Evolutionary conservation across 2,329 filamentous ascomycete genomes (phyloP).

Genomic region (Sporothrix sp.): DNA sequence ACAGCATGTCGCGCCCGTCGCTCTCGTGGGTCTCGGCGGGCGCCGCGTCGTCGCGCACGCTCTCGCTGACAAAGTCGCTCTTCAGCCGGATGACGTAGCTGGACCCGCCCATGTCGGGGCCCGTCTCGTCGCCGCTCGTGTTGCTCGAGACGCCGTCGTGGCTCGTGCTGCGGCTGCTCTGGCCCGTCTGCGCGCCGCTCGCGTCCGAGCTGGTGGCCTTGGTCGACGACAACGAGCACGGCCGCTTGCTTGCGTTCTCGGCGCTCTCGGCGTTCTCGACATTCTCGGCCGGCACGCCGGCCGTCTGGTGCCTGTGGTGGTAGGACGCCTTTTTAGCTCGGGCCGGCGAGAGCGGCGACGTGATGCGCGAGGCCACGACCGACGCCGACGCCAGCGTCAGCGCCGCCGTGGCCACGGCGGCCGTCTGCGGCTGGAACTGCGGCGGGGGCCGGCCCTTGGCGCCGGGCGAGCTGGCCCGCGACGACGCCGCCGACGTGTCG

Average conservation of each 20-base stretch:
- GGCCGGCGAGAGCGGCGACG: slow-evolving; percentile 6
- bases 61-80: slow-evolving; percentile 71
- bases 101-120: slow-evolving; percentile 48
- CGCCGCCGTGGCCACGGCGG: slow-evolving; percentile 15
- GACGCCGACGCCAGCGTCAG: neutral
- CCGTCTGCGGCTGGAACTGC: slow-evolving; percentile 1
- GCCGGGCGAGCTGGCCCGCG: slow-evolving; percentile 37
- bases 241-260: neutral
- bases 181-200: slow-evolving; percentile 21
- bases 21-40: slow-evolving; percentile 3
- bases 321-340: neutral
- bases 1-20: neutral
- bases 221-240: neutral
- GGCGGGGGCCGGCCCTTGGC: slow-evolving; percentile 27
- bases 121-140: slow-evolving; percentile 48
- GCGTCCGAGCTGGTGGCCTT: slow-evolving; percentile 23
- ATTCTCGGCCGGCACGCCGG: no score
- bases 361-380: neutral
- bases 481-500: slow-evolving; percentile 37
- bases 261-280: no score
- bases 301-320: neutral
- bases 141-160: slow-evolving; percentile 48
- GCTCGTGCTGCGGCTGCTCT: slow-evolving; percentile 49
- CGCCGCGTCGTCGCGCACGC: slow-evolving; percentile 30
- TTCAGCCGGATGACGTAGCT: slow-evolving; percentile 81